Conservation (phyloP, 257 asterid genomes). For the Paulownia fortunei region DNA sequence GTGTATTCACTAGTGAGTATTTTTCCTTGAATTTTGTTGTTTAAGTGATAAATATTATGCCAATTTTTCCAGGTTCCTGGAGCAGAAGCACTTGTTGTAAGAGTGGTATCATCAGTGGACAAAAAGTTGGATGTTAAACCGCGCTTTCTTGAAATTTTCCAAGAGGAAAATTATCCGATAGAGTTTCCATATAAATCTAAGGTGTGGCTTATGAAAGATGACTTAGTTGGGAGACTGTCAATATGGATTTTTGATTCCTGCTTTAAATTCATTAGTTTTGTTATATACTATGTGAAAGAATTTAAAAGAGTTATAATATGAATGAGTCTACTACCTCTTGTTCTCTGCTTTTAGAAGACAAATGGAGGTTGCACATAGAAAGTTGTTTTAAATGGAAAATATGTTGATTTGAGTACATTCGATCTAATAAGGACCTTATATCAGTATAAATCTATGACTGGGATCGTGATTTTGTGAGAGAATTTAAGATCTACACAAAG, state of each 20-base stretch:
- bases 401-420: slow-evolving; percentile 5
- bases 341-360: slow-evolving; percentile 12
- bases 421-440: background rate
- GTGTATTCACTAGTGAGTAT: slow-evolving; percentile 10
- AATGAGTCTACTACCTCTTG: slow-evolving; percentile 1
- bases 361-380: slow-evolving; percentile 20
- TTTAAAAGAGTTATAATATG: background rate
- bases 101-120: slow-evolving; percentile 98
- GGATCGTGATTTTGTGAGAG: background rate
- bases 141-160: slow-evolving; percentile 90
- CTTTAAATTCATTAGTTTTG: slow-evolving; percentile 8
- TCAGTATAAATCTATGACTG: background rate
- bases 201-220: slow-evolving; percentile 48
- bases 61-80: slow-evolving; percentile 75
- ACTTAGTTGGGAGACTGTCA: slow-evolving; percentile 6
- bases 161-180: slow-evolving; percentile 83
- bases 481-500: background rate
- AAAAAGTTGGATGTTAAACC: slow-evolving; percentile 94
- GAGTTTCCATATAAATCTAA: slow-evolving; percentile 91
- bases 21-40: background rate
- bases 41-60: slow-evolving; percentile 19
- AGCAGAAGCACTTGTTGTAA: slow-evolving; percentile 92
- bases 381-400: slow-evolving; percentile 18
- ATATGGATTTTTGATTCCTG: slow-evolving; percentile 18
- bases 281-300: background rate